phyloP scores from a whole-genome alignment of 768 basidiomycete genomes.

The Epithele typhae region DNA sequence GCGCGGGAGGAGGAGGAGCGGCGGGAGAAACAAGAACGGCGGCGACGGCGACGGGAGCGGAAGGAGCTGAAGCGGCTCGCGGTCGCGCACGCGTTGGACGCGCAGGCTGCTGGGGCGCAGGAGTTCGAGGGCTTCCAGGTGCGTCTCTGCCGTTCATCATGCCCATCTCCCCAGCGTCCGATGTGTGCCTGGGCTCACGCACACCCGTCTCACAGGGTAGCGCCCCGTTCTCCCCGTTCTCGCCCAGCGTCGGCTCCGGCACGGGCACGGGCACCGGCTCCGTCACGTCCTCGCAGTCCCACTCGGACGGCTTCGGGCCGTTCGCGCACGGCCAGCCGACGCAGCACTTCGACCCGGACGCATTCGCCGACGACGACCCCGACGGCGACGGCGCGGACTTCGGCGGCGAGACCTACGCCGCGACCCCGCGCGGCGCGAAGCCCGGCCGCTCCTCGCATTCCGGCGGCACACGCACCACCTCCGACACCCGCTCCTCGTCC shows the following conservation, averaged over 20 bases:
- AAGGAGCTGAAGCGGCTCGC: conserved; percentile 37
- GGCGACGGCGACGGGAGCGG: conserved; percentile 40
- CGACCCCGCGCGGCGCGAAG: conserved; percentile 23
- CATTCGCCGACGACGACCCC: conserved; percentile 43
- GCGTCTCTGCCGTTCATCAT: conserved; percentile 25
- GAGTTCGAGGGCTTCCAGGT: conserved; percentile 70
- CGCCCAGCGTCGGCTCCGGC: conserved; percentile 12
- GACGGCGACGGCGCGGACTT: conserved; percentile 58
- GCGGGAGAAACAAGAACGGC: conserved; percentile 41
- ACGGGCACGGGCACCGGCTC: conserved; percentile 15
- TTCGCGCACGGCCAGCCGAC: conserved; percentile 20
- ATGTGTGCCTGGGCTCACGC: too few relatives aligned
- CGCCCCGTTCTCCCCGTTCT: conserved; percentile 8
- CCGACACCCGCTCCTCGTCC: conserved; percentile 60
- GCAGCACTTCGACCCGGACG: conserved; percentile 34
- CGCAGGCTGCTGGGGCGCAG: conserved; percentile 22
- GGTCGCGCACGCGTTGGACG: conserved; percentile 31
- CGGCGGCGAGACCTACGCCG: conserved; percentile 51
- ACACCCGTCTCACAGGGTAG: conserved; percentile 17
- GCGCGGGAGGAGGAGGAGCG: conserved; percentile 37
- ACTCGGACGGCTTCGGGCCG: conserved; percentile 17
- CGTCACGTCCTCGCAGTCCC: conserved; percentile 16
- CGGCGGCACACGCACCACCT: conserved; percentile 33
- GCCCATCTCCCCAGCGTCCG: too few relatives aligned
- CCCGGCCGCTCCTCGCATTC: conserved; percentile 23